These are phyloP conservation scores for Porcisia hertigi DNA, from an alignment of 208 protist species.

Conservation along the genomic window DNA sequence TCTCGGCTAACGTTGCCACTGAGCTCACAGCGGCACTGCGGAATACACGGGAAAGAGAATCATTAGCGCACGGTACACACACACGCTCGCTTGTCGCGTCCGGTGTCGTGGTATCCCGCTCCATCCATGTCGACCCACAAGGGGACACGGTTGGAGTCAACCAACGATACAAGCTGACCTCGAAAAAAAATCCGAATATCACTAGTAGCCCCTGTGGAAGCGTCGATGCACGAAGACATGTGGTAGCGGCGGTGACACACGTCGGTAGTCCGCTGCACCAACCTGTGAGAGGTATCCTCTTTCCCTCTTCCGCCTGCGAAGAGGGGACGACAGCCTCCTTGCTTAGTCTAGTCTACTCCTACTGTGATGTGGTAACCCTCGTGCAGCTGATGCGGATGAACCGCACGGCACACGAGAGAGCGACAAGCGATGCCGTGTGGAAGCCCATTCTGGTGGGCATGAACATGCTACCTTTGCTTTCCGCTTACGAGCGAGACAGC, in stretches of 20 bases:
- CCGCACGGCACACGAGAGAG: slow-evolving; percentile 32
- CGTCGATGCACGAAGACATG: background rate
- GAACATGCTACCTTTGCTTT: slow-evolving; percentile 57
- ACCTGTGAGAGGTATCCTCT: slow-evolving; percentile 14
- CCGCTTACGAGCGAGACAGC: slow-evolving; percentile 13
- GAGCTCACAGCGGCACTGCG: background rate
- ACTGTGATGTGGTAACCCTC: slow-evolving; percentile 42
- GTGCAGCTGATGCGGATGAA: slow-evolving; percentile 49
- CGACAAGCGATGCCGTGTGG: slow-evolving; percentile 57
- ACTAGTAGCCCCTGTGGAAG: background rate
- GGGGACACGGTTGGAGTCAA: background rate
- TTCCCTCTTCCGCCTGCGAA: slow-evolving; percentile 6
- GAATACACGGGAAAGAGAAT: background rate
- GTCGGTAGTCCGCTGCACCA: background rate
- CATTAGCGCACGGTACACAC: background rate
- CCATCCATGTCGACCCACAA: background rate
- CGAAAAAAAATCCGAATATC: background rate
- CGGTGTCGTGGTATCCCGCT: background rate
- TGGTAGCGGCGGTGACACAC: too few relatives aligned
- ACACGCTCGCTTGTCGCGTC: background rate
- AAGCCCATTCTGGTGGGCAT: slow-evolving; percentile 34
- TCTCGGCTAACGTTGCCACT: background rate
- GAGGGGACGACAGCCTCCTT: background rate
- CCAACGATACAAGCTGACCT: background rate
- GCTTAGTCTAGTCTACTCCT: slow-evolving; percentile 35